These are phyloP conservation scores for Candida ulmi DNA, from an alignment of 805 yeast genomes.

Conservation along the genomic window DNA sequence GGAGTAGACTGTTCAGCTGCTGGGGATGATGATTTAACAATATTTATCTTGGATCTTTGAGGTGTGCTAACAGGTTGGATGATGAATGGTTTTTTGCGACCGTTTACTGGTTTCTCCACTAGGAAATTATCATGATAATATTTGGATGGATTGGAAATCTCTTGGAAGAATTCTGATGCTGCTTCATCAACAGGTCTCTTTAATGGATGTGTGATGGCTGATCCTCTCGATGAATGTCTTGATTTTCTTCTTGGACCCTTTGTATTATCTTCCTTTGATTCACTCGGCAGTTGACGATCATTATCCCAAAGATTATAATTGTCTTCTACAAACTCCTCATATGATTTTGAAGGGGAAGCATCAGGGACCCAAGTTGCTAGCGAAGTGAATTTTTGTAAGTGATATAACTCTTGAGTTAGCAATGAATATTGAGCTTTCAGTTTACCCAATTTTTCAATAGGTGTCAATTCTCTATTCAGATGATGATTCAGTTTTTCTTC, in stretches of 20 bases:
- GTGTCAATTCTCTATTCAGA: conserved; percentile 1
- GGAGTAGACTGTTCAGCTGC: not conserved
- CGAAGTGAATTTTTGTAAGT: conserved; percentile 55
- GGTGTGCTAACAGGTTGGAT: conserved; percentile 1
- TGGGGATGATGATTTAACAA: not conserved
- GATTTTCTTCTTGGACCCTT: conserved; percentile 8
- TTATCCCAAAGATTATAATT: conserved; percentile 24
- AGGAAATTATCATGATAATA: conserved; percentile 18
- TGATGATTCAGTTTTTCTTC: not conserved
- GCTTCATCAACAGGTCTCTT: conserved; percentile 10
- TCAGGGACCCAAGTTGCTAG: conserved; percentile 58
- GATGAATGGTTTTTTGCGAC: conserved; percentile 1
- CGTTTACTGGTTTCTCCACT: conserved; percentile 2
- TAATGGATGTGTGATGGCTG: conserved; percentile 12
- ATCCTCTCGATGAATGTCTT: conserved; percentile 20
- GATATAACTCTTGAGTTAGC: conserved; percentile 56
- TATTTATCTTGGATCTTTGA: conserved; percentile 1
- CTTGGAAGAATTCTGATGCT: conserved; percentile 7
- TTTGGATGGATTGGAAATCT: conserved; percentile 16
- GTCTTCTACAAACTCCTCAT: conserved; percentile 25
- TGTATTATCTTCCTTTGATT: not conserved
- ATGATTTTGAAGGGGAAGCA: conserved; percentile 30
- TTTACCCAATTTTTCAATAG: conserved; percentile 33
- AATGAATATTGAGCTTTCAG: conserved; percentile 41
- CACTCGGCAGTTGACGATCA: conserved; percentile 3